These are phyloP conservation scores for Globisporangium iwayamae DNA, from an alignment of 352 stramenopile species.

Conservation along the genomic window DNA sequence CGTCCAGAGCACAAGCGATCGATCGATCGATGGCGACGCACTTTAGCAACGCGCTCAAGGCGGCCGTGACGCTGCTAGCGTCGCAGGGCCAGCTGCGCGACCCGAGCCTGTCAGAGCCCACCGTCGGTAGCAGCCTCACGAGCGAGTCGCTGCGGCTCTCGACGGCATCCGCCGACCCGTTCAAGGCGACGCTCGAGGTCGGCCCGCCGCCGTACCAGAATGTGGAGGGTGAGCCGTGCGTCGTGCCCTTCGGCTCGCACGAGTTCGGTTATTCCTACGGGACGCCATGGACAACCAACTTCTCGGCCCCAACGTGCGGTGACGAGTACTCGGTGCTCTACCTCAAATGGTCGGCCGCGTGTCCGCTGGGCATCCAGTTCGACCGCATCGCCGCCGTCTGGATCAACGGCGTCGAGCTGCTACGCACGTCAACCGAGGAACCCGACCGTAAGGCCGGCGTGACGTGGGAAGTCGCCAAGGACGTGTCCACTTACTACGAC, in stretches of 20 bases:
- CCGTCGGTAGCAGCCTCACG: neutral
- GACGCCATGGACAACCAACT: slow-evolving; percentile 40
- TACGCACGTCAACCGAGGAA: slow-evolving; percentile 73
- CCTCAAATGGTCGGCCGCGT: slow-evolving; percentile 46
- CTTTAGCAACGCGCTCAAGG: slow-evolving; percentile 16
- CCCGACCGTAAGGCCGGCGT: slow-evolving; percentile 39
- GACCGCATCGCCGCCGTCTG: slow-evolving; percentile 73
- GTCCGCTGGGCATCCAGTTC: slow-evolving; percentile 50
- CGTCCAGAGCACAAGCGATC: neutral
- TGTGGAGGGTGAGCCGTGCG: slow-evolving; percentile 34
- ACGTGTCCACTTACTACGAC: slow-evolving; percentile 58
- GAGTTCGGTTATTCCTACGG: slow-evolving; percentile 58
- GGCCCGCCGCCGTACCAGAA: slow-evolving; percentile 37
- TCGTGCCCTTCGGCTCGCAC: slow-evolving; percentile 44
- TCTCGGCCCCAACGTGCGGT: slow-evolving; percentile 37
- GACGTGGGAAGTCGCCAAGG: slow-evolving; percentile 61
- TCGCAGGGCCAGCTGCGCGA: slow-evolving; percentile 29
- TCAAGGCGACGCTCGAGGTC: slow-evolving; percentile 40
- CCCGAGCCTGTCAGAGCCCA: slow-evolving; percentile 6
- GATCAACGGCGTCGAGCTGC: slow-evolving; percentile 66
- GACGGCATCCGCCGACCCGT: slow-evolving; percentile 5
- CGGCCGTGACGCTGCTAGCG: slow-evolving; percentile 29
- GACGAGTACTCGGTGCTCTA: slow-evolving; percentile 49
- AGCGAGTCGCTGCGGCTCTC: slow-evolving; percentile 11
- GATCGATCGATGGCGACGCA: slow-evolving; percentile 10